Evolutionary conservation across 2,329 filamentous ascomycete genomes (phyloP), one percentile per base, ranked within the genome.

Genomic region (Aureobasidium sp.): DNA sequence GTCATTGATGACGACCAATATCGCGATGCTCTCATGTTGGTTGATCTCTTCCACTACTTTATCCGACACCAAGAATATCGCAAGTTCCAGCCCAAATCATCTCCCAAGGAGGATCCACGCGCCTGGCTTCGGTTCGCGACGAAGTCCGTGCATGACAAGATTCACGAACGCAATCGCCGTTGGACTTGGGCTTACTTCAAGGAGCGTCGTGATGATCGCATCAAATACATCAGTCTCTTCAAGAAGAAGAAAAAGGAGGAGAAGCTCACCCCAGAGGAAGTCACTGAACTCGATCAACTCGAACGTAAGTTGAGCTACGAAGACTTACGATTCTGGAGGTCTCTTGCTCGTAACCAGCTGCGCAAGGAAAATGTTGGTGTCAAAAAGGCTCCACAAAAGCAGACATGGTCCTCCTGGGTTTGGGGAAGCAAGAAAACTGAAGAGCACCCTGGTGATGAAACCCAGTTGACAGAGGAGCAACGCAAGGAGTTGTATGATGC

Each of bases 1-100:
- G 90, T 97, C n/a, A 82, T 99, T 36, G 95, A 99, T 68, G 93
- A 99, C 67, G 86, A 97, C 67, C 94, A 99, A 73, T 99, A 99
- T 72, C 89, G 95, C 34, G 94, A 99, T 76, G 91, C 88, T 5
- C 78, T 99, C 63, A 99, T 99, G 94, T 89, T 99, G 79, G 89
- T 97, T 1, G 94, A 99, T 72, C 80, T 97, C 2, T 99, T 99
- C 79, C 94, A 99, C 74, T 97, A 96, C 76, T 99, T 97, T 74
- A 89, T 97, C 68, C 87, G 93, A 36, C 94, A 99, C 67, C 94
- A 97, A 73, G 93, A 99, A 73, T 97, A 97, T 78, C 95, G 95
- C 72, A 93, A 88, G 69, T 81, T 91, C 63, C 91, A 96, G 69
- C 94, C 94, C 4, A 94, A 95, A 71, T 87, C 87, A 63, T 83